These are phyloP conservation scores for Arthroderma sp. DNA, from an alignment of 2,329 filamentous ascomycete genomes.

Conservation along the genomic window DNA sequence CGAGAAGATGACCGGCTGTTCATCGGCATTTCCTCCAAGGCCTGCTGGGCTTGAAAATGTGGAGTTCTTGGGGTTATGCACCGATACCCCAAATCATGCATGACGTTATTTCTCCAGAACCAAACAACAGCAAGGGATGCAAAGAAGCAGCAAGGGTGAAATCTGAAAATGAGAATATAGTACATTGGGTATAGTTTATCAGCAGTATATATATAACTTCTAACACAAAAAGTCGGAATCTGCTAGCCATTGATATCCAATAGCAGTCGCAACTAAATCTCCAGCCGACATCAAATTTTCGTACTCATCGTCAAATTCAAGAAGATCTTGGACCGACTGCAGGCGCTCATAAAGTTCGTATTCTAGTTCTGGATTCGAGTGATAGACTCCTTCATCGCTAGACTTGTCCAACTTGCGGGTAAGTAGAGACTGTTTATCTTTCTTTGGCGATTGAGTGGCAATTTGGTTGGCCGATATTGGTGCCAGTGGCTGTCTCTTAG, in stretches of 20 bases:
- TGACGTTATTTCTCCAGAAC: too few relatives aligned
- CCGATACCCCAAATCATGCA: too few relatives aligned
- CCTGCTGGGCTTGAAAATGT: too few relatives aligned
- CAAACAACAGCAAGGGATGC: too few relatives aligned
- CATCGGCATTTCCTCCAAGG: too few relatives aligned
- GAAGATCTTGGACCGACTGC: constrained; percentile 20
- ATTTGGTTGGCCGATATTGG: constrained; percentile 21
- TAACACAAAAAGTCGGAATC: constrained; percentile 26
- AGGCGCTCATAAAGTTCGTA: constrained; percentile 22
- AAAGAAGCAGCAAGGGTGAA: too few relatives aligned
- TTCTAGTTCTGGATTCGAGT: constrained; percentile 11
- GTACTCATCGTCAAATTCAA: constrained; percentile 26
- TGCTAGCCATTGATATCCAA: constrained; percentile 28
- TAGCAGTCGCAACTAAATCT: constrained; percentile 31
- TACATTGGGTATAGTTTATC: too few relatives aligned
- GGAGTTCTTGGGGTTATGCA: too few relatives aligned
- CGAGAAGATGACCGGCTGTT: too few relatives aligned
- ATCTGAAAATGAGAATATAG: too few relatives aligned
- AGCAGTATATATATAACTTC: not conserved
- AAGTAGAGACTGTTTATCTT: not conserved
- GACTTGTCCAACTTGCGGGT: not conserved
- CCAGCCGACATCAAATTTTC: constrained; percentile 31
- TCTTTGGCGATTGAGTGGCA: not conserved
- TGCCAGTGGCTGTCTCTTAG: constrained; percentile 18
- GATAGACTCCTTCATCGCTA: constrained; percentile 4